Base-by-base conservation (phyloP, 2,329 filamentous ascomycete species). In the Calonectria leucothoes region DNA sequence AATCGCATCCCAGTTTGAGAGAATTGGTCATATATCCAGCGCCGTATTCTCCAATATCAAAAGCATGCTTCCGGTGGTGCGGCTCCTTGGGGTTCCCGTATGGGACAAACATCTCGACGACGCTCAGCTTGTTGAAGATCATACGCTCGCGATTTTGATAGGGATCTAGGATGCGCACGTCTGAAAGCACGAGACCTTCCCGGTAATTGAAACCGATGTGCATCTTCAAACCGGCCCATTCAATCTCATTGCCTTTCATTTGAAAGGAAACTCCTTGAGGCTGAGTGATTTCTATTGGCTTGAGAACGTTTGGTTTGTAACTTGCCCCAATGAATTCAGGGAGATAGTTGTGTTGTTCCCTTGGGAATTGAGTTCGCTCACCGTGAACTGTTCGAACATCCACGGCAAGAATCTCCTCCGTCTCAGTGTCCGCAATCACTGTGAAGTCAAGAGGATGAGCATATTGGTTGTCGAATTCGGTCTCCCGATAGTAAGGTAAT, bases 271-370 rank as follows among this genome's bases (percentile, higher is more conserved):
- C 89, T 0, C 93, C 93, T 35, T 94, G 90, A 45, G 89, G 89
- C 80, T 96, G 94, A 1, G 91, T 88, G 57, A 96, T 91, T 77
- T 94, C 91, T 80, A 95, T 89, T 6, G 93, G 93, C 83, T 94
- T 95, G 33, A 92, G 80, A 0, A 61, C 6, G 11, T 25, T 37
- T 8, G 37, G n/a, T 11, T 61, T 61, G 10, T 61, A 61, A 39
- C 37, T 25, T 20, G 14, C 33, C 37, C 55, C 55, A 14, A 61
- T 39, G 17, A 61, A 61, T 39, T 25, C 55, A 10, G 55, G 55
- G 12, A 61, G 33, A 39, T 61, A 61, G 33, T 61, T 61, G 23
- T 61, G 55, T 37, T 61, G 55, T 42, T 25, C 35, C 23, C 8
- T 61, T 17, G 55, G 55, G 37, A 39, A 61, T n/a, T 23, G 55